These are phyloP conservation scores for Vanilla planifolia DNA, from an alignment of 106 monocot species.

Conservation along the genomic window DNA sequence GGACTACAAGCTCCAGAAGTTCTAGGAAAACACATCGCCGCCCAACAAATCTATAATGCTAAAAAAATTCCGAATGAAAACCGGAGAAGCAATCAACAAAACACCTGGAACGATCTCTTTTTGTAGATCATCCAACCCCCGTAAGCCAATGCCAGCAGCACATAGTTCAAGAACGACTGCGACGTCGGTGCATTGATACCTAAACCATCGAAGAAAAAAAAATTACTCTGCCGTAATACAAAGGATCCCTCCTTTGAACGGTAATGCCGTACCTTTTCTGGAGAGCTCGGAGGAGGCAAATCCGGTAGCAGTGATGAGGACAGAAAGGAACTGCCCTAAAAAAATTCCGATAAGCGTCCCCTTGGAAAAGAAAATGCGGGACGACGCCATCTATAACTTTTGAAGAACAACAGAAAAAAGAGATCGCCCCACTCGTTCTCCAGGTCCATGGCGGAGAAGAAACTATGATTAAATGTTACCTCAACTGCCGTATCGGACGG, in stretches of 20 bases:
- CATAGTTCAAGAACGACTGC: slow-evolving; percentile 89
- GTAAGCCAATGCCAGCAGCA: slow-evolving; percentile 55
- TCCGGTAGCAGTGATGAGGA: slow-evolving; percentile 71
- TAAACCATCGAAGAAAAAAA: slow-evolving; percentile 13
- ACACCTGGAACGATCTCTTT: slow-evolving; percentile 49
- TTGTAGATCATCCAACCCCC: slow-evolving; percentile 43
- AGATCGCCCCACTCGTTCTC: not conserved
- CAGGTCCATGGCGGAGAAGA: too few species aligned
- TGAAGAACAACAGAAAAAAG: not conserved
- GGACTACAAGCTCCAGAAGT: too few species aligned
- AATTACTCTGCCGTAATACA: too few species aligned
- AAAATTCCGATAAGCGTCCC: slow-evolving; percentile 1
- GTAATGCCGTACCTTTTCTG: slow-evolving; percentile 41
- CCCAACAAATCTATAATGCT: too few species aligned
- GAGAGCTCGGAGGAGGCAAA: slow-evolving; percentile 91
- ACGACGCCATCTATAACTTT: not conserved
- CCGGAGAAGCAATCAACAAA: not conserved
- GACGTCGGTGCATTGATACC: slow-evolving; percentile 84
- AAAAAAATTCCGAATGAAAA: too few species aligned
- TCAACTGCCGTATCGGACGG: too few species aligned
- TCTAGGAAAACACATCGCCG: too few species aligned
- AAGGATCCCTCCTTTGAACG: not conserved
- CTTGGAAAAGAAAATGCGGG: not conserved
- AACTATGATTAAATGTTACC: too few species aligned
- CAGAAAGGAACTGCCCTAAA: slow-evolving; percentile 78